phyloP scores from a whole-genome alignment of 805 yeast genomes.

The Nakazawaea wyomingensis region DNA sequence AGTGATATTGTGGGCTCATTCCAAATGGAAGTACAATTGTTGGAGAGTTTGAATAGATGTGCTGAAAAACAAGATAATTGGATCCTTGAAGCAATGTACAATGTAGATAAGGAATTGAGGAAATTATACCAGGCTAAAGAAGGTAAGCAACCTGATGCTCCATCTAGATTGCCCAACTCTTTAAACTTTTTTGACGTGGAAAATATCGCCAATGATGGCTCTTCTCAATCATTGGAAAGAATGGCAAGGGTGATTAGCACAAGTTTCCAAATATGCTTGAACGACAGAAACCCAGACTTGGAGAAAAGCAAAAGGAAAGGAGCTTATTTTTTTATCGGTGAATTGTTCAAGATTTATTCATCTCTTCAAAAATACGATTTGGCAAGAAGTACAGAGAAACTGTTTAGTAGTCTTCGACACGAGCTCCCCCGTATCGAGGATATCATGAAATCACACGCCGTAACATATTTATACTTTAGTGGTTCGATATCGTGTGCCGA shows the following conservation, averaged over 20 bases:
- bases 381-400: conserved; percentile 66
- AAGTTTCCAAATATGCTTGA: conserved; percentile 70
- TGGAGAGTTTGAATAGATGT: conserved; percentile 42
- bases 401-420: conserved; percentile 18
- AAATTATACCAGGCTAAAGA: conserved; percentile 33
- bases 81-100: conserved; percentile 41
- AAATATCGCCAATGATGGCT: not conserved
- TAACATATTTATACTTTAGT: conserved; percentile 62
- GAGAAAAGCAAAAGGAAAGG: conserved; percentile 50
- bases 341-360: conserved; percentile 66
- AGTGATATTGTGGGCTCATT: conserved; percentile 29
- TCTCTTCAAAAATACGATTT: conserved; percentile 61
- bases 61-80: conserved; percentile 50
- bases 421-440: conserved; percentile 46
- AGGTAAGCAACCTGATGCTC: conserved; percentile 14
- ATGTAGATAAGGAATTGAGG: conserved; percentile 35
- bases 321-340: conserved; percentile 65
- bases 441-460: conserved; percentile 47
- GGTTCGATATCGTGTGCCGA: conserved; percentile 65
- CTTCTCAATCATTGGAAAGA: conserved; percentile 16
- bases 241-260: conserved; percentile 45
- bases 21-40: conserved; percentile 29
- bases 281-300: conserved; percentile 62
- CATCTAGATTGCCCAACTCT: not conserved
- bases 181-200: not conserved